A percentile compares a stretch with the other conserved stretches of the same genome.
phyloP scores from a whole-genome alignment of 1,284 basidiomycete species.

The Marasmius sp. region DNA sequence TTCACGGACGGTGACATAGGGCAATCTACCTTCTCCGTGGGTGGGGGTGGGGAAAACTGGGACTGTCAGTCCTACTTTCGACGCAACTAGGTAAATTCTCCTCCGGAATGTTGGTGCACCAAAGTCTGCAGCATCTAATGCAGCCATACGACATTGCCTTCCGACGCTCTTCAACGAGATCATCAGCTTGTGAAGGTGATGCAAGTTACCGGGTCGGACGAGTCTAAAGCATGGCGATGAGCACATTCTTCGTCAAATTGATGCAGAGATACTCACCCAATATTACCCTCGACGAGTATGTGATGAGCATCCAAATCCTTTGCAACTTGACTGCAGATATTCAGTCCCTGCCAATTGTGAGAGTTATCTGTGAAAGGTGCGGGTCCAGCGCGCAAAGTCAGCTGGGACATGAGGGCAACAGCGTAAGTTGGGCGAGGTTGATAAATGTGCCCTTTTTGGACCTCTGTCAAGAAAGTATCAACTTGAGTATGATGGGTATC shows the following conservation, averaged over 20 bases:
- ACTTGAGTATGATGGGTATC: background rate
- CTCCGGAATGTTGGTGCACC: background rate
- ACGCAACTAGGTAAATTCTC: background rate
- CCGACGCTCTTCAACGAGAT: background rate
- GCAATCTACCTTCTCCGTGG: background rate
- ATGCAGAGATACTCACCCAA: background rate
- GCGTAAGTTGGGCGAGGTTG: background rate
- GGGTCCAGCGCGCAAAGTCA: background rate
- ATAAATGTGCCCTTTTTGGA: background rate
- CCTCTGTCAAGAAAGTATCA: background rate
- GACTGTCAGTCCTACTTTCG: background rate
- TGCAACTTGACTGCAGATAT: background rate
- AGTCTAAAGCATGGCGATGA: background rate
- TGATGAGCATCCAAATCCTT: background rate
- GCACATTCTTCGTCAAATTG: background rate
- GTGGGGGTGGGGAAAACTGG: background rate
- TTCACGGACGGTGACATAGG: background rate
- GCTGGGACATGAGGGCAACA: background rate
- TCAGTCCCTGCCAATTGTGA: background rate
- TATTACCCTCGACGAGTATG: background rate
- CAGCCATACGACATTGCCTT: background rate
- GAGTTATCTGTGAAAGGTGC: background rate
- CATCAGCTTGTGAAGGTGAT: background rate
- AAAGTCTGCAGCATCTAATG: background rate
- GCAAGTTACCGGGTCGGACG: background rate